These are phyloP conservation scores for Heterobasidion parviporum DNA, from an alignment of 1,284 basidiomycete genomes.

Conservation along the genomic window DNA sequence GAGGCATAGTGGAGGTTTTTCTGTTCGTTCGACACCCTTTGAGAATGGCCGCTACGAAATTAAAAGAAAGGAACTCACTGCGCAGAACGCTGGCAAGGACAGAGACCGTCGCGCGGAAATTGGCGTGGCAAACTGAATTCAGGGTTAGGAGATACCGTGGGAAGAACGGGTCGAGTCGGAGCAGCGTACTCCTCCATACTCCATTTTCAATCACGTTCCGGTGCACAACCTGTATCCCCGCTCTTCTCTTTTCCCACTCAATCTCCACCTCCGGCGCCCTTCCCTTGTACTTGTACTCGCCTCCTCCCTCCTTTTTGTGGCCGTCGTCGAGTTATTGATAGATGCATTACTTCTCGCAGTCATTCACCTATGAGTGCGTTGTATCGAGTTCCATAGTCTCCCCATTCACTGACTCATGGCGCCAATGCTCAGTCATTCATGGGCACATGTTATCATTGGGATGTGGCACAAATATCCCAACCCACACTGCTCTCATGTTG, in stretches of 20 bases:
- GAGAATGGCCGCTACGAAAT: not conserved
- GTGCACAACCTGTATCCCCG: not conserved
- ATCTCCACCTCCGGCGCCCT: not conserved
- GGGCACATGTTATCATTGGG: conserved; percentile 80
- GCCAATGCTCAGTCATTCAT: conserved; percentile 58
- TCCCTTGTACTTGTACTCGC: not conserved
- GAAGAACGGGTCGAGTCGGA: not conserved
- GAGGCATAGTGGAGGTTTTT: conserved; percentile 33
- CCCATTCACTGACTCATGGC: conserved; percentile 4
- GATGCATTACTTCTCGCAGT: conserved; percentile 74
- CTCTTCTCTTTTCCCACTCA: not conserved
- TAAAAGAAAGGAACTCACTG: not conserved
- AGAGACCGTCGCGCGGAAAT: not conserved
- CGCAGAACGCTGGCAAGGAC: too few relatives aligned
- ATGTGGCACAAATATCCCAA: conserved; percentile 97
- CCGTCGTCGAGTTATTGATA: not conserved
- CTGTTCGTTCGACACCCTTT: too few relatives aligned
- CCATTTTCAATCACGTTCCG: not conserved
- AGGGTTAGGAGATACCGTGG: conserved; percentile 1
- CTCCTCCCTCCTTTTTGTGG: not conserved
- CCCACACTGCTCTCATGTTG: conserved; percentile 85
- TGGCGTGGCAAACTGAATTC: not conserved
- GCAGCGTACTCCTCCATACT: not conserved
- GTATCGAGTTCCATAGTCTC: not conserved
- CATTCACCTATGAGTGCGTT: conserved; percentile 65